These are phyloP conservation scores for Tetrahymena elliotti DNA, from an alignment of 73 alveolate genomes.

Conservation along the genomic window DNA sequence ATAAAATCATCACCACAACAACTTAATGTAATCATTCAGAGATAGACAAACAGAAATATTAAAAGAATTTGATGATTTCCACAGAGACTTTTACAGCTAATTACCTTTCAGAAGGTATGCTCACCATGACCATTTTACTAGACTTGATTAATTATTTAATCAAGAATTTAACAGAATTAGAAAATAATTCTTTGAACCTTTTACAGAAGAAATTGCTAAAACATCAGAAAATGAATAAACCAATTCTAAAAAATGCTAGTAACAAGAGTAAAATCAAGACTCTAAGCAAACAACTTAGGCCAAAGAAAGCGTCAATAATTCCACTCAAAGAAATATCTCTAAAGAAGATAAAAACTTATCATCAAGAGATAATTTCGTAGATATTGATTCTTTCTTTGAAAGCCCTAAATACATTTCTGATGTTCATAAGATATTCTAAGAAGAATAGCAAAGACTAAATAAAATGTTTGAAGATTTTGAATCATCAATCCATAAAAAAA, in stretches of 20 bases:
- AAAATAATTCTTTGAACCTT: background rate
- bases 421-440: background rate
- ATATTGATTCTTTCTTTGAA: background rate
- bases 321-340: background rate
- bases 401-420: background rate
- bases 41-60: background rate
- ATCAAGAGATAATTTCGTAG: background rate
- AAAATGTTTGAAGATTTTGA: background rate
- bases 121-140: background rate
- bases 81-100: background rate
- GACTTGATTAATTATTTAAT: background rate
- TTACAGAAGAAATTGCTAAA: background rate
- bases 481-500: background rate
- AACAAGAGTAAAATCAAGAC: background rate
- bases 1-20: background rate
- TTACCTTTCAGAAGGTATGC: background rate
- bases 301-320: background rate
- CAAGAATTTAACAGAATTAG: background rate
- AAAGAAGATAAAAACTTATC: background rate
- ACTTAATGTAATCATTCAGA: background rate
- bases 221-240: background rate
- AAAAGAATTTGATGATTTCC: background rate
- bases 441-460: background rate
- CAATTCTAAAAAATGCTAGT: background rate
- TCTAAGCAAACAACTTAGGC: background rate